Base-by-base conservation (phyloP, 78 protist genomes). In the Dictyostelium purpureum region DNA sequence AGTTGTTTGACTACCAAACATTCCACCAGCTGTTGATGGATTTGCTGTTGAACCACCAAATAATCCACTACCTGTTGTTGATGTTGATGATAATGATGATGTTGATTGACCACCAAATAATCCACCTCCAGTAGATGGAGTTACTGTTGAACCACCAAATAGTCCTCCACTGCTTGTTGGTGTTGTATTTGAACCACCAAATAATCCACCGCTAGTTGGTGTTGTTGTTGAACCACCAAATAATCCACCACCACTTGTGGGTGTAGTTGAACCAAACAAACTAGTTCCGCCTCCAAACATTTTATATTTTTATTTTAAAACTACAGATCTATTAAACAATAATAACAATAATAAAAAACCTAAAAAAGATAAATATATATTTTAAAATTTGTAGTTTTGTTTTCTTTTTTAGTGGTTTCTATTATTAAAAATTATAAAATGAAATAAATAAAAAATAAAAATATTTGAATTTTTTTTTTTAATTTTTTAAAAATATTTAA, bases 11-110 rank as follows among this genome's bases (percentile, higher is more conserved):
- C 24, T n/a, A 21, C 81, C 90, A 49, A 70, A 71, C 57, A 70
- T 57, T 35, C 77, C 75, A 45, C 78, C 57, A 33, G 45, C 43
- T 42, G 78, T 80, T 69, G 88, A 26, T 52, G 80, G 26, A 40
- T 12, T 37, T 47, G 82, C 1, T 12, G 79, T 2, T 26, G 59
- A 4, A 43, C 38, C 24, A 16, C 90, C 90, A 71, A 83, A 83
- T 6, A 83, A 31, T 1, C 45, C 40, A 45, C 79, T 51, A 43
- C 74, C 71, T 5, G 66, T 26, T 24, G 79, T 4, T 69, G 56
- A 42, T 52, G 89, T 28, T 35, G 63, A 7, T 42, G 90, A 9
- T n/a, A n/a, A n/a, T n/a, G n/a, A n/a, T n/a, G n/a, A n/a, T n/a
- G n/a, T n/a, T 18, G 45, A 12, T 57, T 7, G 6, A 40, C n/a